phyloP scores from a whole-genome alignment of 2,329 filamentous ascomycete genomes.

The Pseudopyrenochaeta lycopersici region DNA sequence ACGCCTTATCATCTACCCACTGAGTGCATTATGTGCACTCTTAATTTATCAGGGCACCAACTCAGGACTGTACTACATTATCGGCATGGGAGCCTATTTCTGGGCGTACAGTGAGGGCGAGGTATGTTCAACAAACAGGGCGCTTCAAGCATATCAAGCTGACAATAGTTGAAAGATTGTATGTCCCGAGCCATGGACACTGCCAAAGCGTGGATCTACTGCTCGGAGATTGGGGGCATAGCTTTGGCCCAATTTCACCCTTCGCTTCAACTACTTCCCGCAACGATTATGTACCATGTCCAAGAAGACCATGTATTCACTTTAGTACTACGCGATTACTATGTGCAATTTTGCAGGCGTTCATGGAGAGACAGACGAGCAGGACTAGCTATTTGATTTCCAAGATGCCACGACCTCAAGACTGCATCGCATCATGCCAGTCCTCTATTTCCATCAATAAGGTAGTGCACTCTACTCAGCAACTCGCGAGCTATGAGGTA shows the following conservation, averaged over 20 bases:
- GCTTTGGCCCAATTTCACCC: not conserved
- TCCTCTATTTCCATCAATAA: too few species aligned
- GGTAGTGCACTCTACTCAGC: too few species aligned
- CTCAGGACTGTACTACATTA: constrained; percentile 87
- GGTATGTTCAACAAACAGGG: constrained; percentile 63
- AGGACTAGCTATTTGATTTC: too few species aligned
- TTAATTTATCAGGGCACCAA: constrained; percentile 94
- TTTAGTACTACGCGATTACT: not conserved
- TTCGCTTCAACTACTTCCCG: not conserved
- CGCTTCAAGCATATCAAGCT: not conserved
- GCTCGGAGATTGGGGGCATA: constrained; percentile 30
- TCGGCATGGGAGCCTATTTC: constrained; percentile 88
- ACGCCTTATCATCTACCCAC: constrained; percentile 81
- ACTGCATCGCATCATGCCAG: too few species aligned
- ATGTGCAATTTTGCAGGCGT: not conserved
- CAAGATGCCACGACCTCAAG: too few species aligned
- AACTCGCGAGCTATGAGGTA: too few species aligned
- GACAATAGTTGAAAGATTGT: constrained; percentile 51
- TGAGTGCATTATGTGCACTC: constrained; percentile 76
- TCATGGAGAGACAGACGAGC: not conserved
- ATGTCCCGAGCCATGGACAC: constrained; percentile 60
- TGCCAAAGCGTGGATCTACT: constrained; percentile 55
- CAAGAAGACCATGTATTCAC: constrained; percentile 2
- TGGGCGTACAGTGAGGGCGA: constrained; percentile 98
- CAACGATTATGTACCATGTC: not conserved